These are phyloP conservation scores for Cicer judaicum DNA, from an alignment of 306 rosid genomes.

Conservation along the genomic window DNA sequence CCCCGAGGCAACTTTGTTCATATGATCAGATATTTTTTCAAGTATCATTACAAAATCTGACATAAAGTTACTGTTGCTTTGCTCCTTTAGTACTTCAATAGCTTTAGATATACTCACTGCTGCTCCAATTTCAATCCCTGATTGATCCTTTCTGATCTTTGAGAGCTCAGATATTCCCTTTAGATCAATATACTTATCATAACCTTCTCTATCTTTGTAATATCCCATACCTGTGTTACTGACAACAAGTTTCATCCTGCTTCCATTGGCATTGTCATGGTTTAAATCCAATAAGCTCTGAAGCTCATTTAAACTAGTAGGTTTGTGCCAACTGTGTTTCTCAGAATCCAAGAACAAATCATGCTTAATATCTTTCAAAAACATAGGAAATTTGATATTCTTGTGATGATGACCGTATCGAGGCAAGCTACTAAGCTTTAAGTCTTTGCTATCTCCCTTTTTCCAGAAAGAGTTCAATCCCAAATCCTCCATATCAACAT, in stretches of 20 bases:
- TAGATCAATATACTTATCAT: conserved; percentile 67
- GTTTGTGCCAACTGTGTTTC: conserved; percentile 63
- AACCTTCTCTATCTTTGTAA: conserved; percentile 61
- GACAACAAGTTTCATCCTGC: conserved; percentile 59
- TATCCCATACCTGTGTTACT: conserved; percentile 86
- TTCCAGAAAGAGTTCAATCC: conserved; percentile 84
- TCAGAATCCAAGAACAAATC: conserved; percentile 50
- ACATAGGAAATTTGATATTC: conserved; percentile 60
- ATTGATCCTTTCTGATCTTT: conserved; percentile 53
- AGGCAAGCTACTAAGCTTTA: conserved; percentile 58
- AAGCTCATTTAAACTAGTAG: conserved; percentile 61
- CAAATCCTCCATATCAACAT: conserved; percentile 91
- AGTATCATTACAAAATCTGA: conserved; percentile 56
- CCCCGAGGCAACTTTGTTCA: conserved; percentile 77
- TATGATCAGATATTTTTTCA: conserved; percentile 62
- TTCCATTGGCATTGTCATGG: conserved; percentile 25
- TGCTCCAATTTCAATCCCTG: conserved; percentile 80
- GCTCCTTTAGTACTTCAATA: conserved; percentile 60
- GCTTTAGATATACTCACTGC: conserved; percentile 68
- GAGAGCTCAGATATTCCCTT: conserved; percentile 64
- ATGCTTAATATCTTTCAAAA: conserved; percentile 60
- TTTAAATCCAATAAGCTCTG: conserved; percentile 47
- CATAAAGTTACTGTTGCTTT: conserved; percentile 33
- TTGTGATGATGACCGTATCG: conserved; percentile 45
- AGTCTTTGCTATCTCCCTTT: conserved; percentile 62